Evolutionary conservation across 345 rosid species (phyloP), one percentile per base, ranked within the genome.

Genomic region (Eutrema yunnanense): DNA sequence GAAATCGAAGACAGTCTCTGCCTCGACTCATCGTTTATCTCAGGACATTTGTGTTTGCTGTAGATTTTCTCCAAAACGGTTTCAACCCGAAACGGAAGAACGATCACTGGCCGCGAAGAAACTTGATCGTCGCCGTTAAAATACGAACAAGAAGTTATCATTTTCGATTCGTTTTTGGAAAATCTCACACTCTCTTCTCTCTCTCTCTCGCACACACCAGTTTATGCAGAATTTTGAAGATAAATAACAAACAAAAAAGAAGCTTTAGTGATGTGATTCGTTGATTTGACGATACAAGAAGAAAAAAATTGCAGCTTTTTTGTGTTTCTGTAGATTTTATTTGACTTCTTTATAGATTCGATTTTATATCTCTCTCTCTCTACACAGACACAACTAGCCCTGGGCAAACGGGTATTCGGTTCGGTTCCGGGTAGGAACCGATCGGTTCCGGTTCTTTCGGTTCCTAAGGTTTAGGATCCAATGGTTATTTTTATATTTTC

Each of bases 71-170:
- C 33, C 2, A 91, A 75, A n/a, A 64, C 13, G 1, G 48, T 62
- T 73, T 87, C 88, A n/a, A 86, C 81, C 0, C 77, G 16, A 10
- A 2, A 54, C 38, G 86, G 81, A 9, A 85, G 81, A 53, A 5
- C 26, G 47, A 75, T 62, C 56, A 14, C 59, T 49, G 67, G 8
- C 19, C 54, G 78, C n/a, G 78, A 58, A 41, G 52, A 69, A 26
- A 51, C 59, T 50, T 47, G 42, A 56, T 47, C n/a, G 22, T 0
- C 22, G 36, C 40, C 12, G 44, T 58, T 0, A 6, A 60, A 3
- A 40, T 16, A 26, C 8, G 57, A 8, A 61, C 22, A 6, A 51
- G 27, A 11, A 3, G 42, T 38, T 4, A 27, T 65, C 58, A 72
- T 55, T 12, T 65, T 22, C 26, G 26, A 22, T 22, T 22, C 26